phyloP scores from a whole-genome alignment of 1,139 yeast genomes.

The Diutina catenulata region DNA sequence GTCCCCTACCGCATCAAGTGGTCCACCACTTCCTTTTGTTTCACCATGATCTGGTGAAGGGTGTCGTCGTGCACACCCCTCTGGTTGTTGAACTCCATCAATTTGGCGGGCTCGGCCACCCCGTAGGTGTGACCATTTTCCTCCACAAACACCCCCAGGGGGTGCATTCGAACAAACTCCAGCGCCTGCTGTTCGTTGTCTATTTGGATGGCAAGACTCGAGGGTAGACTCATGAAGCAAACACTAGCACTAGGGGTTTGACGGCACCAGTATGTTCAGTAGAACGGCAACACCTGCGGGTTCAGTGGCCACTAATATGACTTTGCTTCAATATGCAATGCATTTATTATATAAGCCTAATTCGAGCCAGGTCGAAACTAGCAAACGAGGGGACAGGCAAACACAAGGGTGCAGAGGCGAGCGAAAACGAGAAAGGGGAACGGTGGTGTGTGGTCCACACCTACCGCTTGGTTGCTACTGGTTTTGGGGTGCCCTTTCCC shows the following conservation, averaged over 20 bases:
- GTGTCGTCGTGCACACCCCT: background rate
- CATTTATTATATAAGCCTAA: no score
- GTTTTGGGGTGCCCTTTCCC: no score
- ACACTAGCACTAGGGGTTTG: background rate
- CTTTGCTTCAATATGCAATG: no score
- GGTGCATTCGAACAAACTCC: background rate
- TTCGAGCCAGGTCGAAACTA: no score
- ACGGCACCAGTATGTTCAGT: no score
- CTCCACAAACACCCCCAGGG: background rate
- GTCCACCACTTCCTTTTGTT: background rate
- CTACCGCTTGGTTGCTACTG: no score
- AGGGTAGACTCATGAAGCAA: background rate
- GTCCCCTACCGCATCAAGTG: background rate
- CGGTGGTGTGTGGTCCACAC: no score
- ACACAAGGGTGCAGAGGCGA: no score
- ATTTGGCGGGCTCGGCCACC: constrained; percentile 1
- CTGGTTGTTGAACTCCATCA: background rate
- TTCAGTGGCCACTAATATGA: no score
- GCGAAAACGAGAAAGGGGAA: no score
- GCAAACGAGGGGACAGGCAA: no score
- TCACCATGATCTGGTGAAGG: background rate
- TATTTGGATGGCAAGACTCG: background rate
- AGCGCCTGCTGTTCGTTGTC: constrained; percentile 5
- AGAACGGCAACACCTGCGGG: no score
- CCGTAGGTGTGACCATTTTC: constrained; percentile 1